Base-by-base conservation (phyloP, 2,329 filamentous ascomycete genomes). In the Plenodomus lindquistii region DNA sequence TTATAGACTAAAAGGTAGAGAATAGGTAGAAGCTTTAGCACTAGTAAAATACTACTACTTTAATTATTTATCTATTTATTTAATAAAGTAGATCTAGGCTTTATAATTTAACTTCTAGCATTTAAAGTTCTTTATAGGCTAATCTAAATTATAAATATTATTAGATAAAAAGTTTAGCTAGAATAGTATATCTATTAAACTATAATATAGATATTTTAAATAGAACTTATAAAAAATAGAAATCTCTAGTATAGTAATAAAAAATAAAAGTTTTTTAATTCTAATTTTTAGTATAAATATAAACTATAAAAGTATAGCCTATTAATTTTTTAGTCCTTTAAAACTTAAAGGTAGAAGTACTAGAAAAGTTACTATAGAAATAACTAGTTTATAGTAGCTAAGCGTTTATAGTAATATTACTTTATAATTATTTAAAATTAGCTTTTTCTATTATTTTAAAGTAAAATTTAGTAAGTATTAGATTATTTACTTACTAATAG, bases 231-330 rank as follows among this genome's bases (percentile, higher is more conserved):
- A 57, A 58, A 71, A 61, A 71, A 72, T 56, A 72, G 61, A 71
- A 72, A 70, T 71, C 57, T 70, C 59, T 59, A 71, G 62, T 72
- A 66, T 59, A 70, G 63, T 60, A 72, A n/a, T n/a, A 70, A 70
- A 72, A 59, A 57, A 63, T 20, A 62, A 74, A 74, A 74, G 71
- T 71, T 57, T 59, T 62, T 72, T 73, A 60, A 73, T 72, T 72
- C 73, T 73, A 65, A 73, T 72, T 75, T 75, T 73, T 65, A 75
- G 69, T 72, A 64, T 74, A n/a, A n/a, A 75, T 74, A 75, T 60
- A 74, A 75, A 73, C 69, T 66, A 73, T 73, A 66, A 73, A 75
- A 75, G 66, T 72, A 57, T 72, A 63, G 69, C 67, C 63, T 73
- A 74, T 73, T 62, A 65, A 73, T 73, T 64, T 61, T 74, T 74